These are phyloP conservation scores for Solanum pinnatisectum DNA, from an alignment of 257 asterid species.

Conservation along the genomic window DNA sequence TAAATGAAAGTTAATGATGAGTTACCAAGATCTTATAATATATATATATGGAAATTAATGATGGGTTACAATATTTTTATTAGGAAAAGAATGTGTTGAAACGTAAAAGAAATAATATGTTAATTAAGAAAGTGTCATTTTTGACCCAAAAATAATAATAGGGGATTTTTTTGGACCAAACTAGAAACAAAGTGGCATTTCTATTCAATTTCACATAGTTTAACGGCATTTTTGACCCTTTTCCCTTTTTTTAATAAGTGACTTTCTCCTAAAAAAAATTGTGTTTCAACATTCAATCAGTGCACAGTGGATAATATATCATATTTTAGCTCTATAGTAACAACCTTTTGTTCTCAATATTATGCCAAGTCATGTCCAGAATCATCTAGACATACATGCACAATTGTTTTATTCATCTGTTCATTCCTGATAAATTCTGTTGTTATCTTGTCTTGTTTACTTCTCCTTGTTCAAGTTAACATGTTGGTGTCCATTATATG, in stretches of 20 bases:
- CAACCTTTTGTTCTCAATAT: neutral
- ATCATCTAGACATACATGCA: neutral
- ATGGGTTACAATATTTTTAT: neutral
- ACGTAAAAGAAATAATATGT: neutral
- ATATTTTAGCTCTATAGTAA: neutral
- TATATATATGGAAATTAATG: neutral
- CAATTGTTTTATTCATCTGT: neutral
- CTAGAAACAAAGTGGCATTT: neutral
- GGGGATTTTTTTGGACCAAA: neutral
- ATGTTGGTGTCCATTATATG: neutral
- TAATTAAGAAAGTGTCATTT: neutral
- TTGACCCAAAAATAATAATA: neutral
- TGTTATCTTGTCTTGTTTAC: neutral
- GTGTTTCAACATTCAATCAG: neutral
- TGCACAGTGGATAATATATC: neutral
- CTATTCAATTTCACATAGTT: neutral
- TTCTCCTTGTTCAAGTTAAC: neutral
- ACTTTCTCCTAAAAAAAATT: neutral
- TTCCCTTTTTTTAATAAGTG: neutral
- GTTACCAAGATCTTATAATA: neutral
- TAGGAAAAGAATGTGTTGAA: neutral
- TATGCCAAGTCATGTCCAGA: neutral
- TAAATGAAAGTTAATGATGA: neutral
- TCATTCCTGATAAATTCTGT: neutral
- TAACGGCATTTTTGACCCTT: too few relatives aligned